phyloP scores from a whole-genome alignment of 352 stramenopile genomes.

The Phytophthora aleatoria region DNA sequence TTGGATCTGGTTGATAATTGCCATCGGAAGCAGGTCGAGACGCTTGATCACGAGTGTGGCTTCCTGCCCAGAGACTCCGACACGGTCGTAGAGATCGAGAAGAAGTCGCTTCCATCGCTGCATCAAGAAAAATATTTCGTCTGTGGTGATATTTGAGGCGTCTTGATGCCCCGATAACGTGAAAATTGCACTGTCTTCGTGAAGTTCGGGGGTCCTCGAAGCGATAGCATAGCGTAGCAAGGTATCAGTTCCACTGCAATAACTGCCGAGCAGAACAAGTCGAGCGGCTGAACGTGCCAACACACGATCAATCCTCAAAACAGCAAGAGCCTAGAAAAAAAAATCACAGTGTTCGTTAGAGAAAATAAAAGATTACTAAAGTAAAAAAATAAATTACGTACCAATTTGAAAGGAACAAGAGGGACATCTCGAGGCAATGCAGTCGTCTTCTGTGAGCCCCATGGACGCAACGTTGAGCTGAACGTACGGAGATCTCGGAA shows the following conservation, averaged over 20 bases:
- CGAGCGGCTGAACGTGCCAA: conserved; percentile 44
- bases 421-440: conserved; percentile 24
- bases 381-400: conserved; percentile 22
- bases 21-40: conserved; percentile 41
- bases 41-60: conserved; percentile 67
- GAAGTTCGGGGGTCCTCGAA: conserved; percentile 6
- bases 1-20: conserved; percentile 50
- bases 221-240: conserved; percentile 41
- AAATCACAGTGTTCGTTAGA: not conserved
- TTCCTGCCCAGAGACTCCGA: conserved; percentile 58
- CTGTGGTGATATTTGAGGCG: conserved; percentile 8
- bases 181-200: conserved; percentile 15
- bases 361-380: not conserved
- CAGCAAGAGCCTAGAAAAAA: conserved; percentile 31
- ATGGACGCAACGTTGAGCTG: conserved; percentile 9
- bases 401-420: conserved; percentile 41
- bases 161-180: conserved; percentile 40
- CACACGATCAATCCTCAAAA: conserved; percentile 51
- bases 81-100: conserved; percentile 50
- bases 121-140: not conserved
- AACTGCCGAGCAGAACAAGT: conserved; percentile 37
- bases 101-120: conserved; percentile 52
- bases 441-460: not conserved
- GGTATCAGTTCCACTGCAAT: conserved; percentile 37
- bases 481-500: conserved; percentile 39